Conservation (phyloP, 768 basidiomycete species). For the Hortiboletus flavorubellus region DNA sequence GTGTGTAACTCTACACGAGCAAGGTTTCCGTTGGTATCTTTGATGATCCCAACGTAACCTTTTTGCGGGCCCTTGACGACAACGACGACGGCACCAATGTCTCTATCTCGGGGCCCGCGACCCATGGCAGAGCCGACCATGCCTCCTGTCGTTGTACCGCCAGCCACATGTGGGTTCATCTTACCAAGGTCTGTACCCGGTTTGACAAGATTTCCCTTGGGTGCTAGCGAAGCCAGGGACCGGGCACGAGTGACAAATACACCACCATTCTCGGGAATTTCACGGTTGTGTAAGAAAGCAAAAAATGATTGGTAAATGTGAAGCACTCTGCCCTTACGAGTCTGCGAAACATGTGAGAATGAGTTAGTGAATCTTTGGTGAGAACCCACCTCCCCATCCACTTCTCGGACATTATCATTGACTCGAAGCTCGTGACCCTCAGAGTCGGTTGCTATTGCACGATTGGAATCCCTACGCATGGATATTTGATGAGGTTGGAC, state of each 20-base stretch:
- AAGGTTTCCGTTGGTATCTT: conserved; percentile 86
- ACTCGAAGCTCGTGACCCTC: conserved; percentile 83
- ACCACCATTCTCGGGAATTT: conserved; percentile 86
- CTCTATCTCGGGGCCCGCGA: conserved; percentile 76
- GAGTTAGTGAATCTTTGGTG: neutral
- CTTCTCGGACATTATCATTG: conserved; percentile 91
- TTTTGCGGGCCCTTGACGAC: conserved; percentile 89
- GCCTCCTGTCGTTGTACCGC: conserved; percentile 58
- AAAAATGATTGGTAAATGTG: conserved; percentile 94
- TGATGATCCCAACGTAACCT: conserved; percentile 87
- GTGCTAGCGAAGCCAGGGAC: conserved; percentile 78
- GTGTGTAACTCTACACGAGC: conserved; percentile 90
- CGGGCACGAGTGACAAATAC: conserved; percentile 91
- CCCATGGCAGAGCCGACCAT: conserved; percentile 83
- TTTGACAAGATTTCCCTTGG: conserved; percentile 73
- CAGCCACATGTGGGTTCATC: conserved; percentile 77
- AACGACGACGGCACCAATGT: conserved; percentile 75
- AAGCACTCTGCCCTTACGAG: conserved; percentile 83
- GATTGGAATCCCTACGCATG: conserved; percentile 77
- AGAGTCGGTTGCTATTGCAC: conserved; percentile 85
- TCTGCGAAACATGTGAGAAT: conserved; percentile 36
- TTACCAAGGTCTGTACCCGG: conserved; percentile 76
- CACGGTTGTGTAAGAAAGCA: conserved; percentile 92
- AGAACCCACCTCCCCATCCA: conserved; percentile 73
- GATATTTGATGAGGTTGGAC: conserved; percentile 95